Percentiles rank a stretch among this genome's conserved stretches.
These are phyloP conservation scores for Diutina scorzettiae DNA, from an alignment of 1,139 yeast genomes.

Conservation along the genomic window DNA sequence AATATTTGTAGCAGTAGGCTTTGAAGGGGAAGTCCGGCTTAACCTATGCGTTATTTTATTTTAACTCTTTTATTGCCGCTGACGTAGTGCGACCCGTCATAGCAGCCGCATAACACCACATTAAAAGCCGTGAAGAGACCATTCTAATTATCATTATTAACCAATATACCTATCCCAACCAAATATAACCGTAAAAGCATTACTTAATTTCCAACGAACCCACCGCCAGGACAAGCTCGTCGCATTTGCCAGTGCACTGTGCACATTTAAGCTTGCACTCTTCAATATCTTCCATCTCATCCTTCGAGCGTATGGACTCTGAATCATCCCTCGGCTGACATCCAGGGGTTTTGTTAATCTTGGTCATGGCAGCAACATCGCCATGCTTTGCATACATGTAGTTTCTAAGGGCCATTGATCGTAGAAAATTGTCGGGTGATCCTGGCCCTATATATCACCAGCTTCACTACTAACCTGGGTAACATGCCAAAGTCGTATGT, in stretches of 20 bases:
- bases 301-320: neutral
- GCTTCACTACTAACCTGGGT: no score
- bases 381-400: constrained; percentile 31
- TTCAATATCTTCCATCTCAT: neutral
- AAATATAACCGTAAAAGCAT: no score
- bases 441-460: neutral
- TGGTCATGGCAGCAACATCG: constrained; percentile 12
- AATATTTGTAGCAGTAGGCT: no score
- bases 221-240: neutral
- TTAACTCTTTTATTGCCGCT: no score
- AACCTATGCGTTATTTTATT: no score
- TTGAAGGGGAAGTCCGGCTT: no score
- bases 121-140: no score
- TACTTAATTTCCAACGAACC: neutral
- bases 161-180: no score
- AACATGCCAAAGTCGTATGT: constrained; percentile 1
- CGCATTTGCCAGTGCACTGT: neutral
- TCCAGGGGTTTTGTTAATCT: constrained; percentile 14
- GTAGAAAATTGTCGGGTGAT: no score
- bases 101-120: no score
- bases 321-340: neutral
- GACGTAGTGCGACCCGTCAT: no score
- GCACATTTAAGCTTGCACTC: neutral
- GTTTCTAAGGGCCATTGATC: constrained; percentile 29
- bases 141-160: no score